These are phyloP conservation scores for Suillus placidus DNA, from an alignment of 768 basidiomycete species.

Conservation along the genomic window DNA sequence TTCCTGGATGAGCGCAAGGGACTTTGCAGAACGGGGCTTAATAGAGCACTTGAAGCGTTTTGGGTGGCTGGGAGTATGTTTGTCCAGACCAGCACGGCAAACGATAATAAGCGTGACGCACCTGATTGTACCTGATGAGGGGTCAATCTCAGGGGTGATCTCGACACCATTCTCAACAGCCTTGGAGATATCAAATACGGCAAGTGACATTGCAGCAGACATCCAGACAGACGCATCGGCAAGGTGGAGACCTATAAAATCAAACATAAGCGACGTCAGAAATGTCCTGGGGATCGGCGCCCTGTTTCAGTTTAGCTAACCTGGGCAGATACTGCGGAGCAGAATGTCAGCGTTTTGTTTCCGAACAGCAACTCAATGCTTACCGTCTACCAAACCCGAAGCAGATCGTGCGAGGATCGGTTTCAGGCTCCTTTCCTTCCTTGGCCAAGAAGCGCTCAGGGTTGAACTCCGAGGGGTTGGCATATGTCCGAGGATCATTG, in stretches of 20 bases:
- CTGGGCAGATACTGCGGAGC: constrained; percentile 31
- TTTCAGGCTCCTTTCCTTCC: constrained; percentile 42
- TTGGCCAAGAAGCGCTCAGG: constrained; percentile 60
- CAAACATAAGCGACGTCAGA: constrained; percentile 11
- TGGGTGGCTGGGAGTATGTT: neutral
- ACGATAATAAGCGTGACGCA: constrained; percentile 15
- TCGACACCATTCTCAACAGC: constrained; percentile 41
- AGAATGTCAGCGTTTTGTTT: constrained; percentile 11
- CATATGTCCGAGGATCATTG: constrained; percentile 44
- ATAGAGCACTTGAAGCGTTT: constrained; percentile 50
- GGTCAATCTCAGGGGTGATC: constrained; percentile 52
- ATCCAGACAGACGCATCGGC: constrained; percentile 48
- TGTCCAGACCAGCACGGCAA: neutral
- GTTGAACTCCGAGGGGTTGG: constrained; percentile 55
- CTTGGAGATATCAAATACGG: constrained; percentile 45
- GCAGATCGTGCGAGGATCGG: constrained; percentile 60
- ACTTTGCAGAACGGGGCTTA: constrained; percentile 52
- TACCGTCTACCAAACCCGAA: constrained; percentile 74
- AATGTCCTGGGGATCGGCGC: constrained; percentile 17
- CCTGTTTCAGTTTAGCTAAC: constrained; percentile 15
- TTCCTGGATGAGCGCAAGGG: constrained; percentile 47
- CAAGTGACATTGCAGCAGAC: constrained; percentile 40
- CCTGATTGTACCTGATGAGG: constrained; percentile 62
- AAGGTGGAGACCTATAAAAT: constrained; percentile 44
- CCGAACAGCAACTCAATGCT: constrained; percentile 20